Evolutionary conservation across 2,329 filamentous ascomycete species (phyloP), one percentile per base, ranked within the genome.

Genomic region (Herpotrichia juniperi): DNA sequence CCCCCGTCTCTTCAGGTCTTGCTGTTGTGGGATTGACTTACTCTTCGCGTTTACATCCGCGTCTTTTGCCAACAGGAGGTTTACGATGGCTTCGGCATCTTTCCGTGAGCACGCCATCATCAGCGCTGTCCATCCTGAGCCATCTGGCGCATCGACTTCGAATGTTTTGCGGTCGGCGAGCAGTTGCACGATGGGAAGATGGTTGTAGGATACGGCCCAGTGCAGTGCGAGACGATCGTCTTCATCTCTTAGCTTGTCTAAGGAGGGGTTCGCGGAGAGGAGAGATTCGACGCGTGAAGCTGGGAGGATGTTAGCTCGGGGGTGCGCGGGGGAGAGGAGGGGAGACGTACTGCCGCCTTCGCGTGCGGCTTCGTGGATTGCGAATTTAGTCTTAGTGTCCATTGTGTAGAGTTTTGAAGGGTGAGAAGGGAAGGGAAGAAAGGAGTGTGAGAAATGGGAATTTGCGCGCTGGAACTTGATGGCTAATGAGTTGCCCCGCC

Each of bases 221-320:
- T 99, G 94, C 51, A 97, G 86, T 2, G 94, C 88, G 31, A 96
- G 84, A 39, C 94, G 90, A 14, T 91, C 91, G 72, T 99, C 94
- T 43, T 90, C 88, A 67, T 99, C 94, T 66, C 78, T 80, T 65
- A 87, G 85, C 51, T 78, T 81, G 22, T 90, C 87, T 32, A 96
- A 83, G 66, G 90, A 93, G 2, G 90, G 87, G 67, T 96, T 92
- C 61, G 87, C 87, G 68, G 85, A 85, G 37, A 93, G 78, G 16
- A 93, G 81, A 8, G 89, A 89, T 75, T 96, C 91, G 30, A 90
- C 89, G 22, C 85, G 76, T 50, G 82, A 76, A 25, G 83, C 91
- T 96, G 63, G 40, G 47, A 19, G 21, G 34, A 14, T 16, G 47
- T 42, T 46, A 28, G 51, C 46, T 61, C 28, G 32, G 17, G 25